Base-by-base conservation (phyloP, 2,329 filamentous ascomycete species). In the Scytalidium lignicola region DNA sequence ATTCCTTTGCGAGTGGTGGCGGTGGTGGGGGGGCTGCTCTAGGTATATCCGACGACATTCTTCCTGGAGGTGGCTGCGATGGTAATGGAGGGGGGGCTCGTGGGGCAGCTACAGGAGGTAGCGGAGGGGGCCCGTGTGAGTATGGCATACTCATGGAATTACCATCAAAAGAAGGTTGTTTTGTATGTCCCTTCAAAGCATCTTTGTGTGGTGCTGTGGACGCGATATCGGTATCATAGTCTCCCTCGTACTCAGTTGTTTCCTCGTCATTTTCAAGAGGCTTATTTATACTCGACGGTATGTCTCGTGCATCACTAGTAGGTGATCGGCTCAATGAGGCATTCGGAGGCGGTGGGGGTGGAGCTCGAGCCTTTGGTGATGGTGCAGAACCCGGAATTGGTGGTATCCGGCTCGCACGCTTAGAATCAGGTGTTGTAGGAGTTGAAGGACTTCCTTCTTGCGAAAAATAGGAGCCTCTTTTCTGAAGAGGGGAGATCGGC, bases 191-290 rank as follows among this genome's bases (percentile, higher is more conserved):
- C 66, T 92, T 95, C 53, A 97, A 69, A 1, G 92, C 91, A 70
- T 96, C 92, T 68, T 95, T 96, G 67, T 96, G 90, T 49, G 88
- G 89, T n/a, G 82, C 90, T 9, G 89, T 86, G n/a, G 91, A 89
- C 1, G 87, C 91, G 63, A 97, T 97, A 65, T 97, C 93, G 6
- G 93, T 97, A 60, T 97, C 93, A 65, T 97, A 97, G 63, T 97
- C 93, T 6, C 92, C 93, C 64, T 99, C 93, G 62, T 97, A 97
- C 63, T 96, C 92, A 0, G 90, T 95, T 28, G 90, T 79, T 61
- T 95, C 90, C 51, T 87, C 89, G 51, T 86, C 85, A 21, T 82
- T 84, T 13, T 85, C 84, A 39, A 78, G 77, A 52, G 72, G 72
- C 50, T 70, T 67, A 9, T 62, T 58, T 10, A 68, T 68, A 48